These are phyloP conservation scores for Suhomyces emberorum DNA, from an alignment of 805 yeast genomes.

Conservation along the genomic window DNA sequence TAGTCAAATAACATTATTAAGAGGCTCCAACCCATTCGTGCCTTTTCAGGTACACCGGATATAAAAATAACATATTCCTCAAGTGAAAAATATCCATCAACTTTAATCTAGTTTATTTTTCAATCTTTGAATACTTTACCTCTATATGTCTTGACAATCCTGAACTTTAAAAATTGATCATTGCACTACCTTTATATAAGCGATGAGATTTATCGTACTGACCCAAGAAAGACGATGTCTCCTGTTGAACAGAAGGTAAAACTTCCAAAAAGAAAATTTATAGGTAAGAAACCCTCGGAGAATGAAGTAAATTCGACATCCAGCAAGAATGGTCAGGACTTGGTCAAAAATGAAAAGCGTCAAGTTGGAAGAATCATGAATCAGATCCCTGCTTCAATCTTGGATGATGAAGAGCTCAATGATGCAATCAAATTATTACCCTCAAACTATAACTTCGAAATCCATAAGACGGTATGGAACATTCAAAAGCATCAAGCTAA, in stretches of 20 bases:
- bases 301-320: background rate
- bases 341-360: slow-evolving; percentile 16
- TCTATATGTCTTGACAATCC: no score
- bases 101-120: no score
- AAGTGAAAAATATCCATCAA: no score
- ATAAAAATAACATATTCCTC: no score
- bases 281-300: slow-evolving; percentile 43
- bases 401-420: slow-evolving; percentile 76
- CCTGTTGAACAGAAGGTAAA: slow-evolving; percentile 2
- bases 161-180: no score
- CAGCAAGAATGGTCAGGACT: slow-evolving; percentile 12
- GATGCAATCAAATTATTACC: slow-evolving; percentile 82
- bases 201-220: no score
- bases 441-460: slow-evolving; percentile 89
- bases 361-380: slow-evolving; percentile 63
- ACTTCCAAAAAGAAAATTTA: slow-evolving; percentile 52
- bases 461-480: slow-evolving; percentile 95
- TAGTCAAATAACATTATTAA: no score
- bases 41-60: no score
- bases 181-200: no score
- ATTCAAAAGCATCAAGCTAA: slow-evolving; percentile 69
- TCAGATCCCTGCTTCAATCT: slow-evolving; percentile 84
- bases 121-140: no score
- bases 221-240: no score
- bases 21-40: no score